Evolutionary conservation across 208 protist species (phyloP).

Genomic region (Acanthamoeba lenticulata): DNA sequence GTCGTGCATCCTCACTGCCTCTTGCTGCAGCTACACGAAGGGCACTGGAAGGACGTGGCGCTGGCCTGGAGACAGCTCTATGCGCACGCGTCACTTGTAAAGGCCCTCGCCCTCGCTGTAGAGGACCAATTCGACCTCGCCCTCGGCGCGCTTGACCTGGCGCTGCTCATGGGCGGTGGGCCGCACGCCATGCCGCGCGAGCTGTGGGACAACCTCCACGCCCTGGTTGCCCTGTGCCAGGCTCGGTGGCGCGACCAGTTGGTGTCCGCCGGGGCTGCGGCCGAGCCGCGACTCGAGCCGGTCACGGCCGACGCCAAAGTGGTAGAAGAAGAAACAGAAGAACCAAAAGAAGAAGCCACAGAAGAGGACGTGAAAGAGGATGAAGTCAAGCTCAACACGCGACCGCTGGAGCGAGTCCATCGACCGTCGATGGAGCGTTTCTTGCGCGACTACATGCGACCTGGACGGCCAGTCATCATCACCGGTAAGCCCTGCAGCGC

Average conservation of each 20-base stretch:
- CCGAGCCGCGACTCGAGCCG: no score
- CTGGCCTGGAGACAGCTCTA: slow-evolving; percentile 58
- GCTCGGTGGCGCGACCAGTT: slow-evolving; percentile 15
- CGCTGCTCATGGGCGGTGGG: slow-evolving; percentile 44
- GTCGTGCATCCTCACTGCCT: neutral
- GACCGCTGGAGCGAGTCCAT: neutral
- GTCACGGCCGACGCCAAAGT: neutral
- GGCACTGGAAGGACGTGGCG: slow-evolving; percentile 28
- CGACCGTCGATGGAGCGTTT: slow-evolving; percentile 41
- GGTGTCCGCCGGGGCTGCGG: neutral
- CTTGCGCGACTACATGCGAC: slow-evolving; percentile 15
- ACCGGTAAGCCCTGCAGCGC: neutral
- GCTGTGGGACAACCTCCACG: neutral
- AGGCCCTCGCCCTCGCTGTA: neutral
- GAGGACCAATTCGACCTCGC: neutral
- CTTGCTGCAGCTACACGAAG: neutral
- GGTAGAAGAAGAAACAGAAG: neutral
- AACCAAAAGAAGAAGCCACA: neutral
- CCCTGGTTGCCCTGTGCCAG: neutral
- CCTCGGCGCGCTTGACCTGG: slow-evolving; percentile 30
- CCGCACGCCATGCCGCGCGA: neutral
- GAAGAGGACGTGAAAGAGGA: neutral
- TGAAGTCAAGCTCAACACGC: neutral
- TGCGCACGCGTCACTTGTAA: neutral
- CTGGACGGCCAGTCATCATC: slow-evolving; percentile 11